A percentile compares a stretch with the other conserved stretches of the same genome.
Conservation (phyloP, 352 stramenopile species). For the Halophytophthora batemanensis region DNA sequence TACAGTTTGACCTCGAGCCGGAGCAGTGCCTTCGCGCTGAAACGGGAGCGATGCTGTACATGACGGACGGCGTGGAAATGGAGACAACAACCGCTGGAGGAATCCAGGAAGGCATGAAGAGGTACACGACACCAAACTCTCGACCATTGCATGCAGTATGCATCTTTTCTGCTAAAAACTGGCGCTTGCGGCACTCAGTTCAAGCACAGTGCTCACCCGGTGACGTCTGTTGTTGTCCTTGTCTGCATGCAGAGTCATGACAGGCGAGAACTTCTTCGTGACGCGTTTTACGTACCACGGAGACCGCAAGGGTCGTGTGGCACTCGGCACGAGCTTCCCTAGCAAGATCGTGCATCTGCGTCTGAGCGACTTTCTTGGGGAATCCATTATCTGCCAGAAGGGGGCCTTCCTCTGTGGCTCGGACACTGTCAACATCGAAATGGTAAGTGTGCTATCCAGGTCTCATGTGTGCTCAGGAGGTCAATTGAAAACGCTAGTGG, state of each 20-base stretch:
- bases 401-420: constrained; percentile 91
- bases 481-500: not conserved
- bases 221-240: not conserved
- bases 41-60: constrained; percentile 94
- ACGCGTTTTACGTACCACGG: constrained; percentile 70
- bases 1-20: constrained; percentile 81
- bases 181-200: not conserved
- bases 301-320: constrained; percentile 70
- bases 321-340: constrained; percentile 86
- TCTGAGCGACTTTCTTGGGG: constrained; percentile 82
- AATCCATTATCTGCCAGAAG: constrained; percentile 91
- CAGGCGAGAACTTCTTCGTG: constrained; percentile 80
- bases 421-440: constrained; percentile 90
- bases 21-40: constrained; percentile 92
- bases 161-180: constrained; percentile 17
- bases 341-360: constrained; percentile 90
- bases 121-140: constrained; percentile 72
- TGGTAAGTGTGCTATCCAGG: constrained; percentile 51
- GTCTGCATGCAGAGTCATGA: constrained; percentile 49
- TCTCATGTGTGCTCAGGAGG: too few species aligned
- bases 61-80: constrained; percentile 92
- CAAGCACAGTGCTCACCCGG: not conserved
- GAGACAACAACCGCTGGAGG: constrained; percentile 91
- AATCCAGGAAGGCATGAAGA: constrained; percentile 81
- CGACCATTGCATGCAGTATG: too few species aligned